Percentiles rank a stretch among this genome's conserved stretches.
Conservation (phyloP, 495 filamentous ascomycete genomes). For the Lineolata rhizophorae region DNA sequence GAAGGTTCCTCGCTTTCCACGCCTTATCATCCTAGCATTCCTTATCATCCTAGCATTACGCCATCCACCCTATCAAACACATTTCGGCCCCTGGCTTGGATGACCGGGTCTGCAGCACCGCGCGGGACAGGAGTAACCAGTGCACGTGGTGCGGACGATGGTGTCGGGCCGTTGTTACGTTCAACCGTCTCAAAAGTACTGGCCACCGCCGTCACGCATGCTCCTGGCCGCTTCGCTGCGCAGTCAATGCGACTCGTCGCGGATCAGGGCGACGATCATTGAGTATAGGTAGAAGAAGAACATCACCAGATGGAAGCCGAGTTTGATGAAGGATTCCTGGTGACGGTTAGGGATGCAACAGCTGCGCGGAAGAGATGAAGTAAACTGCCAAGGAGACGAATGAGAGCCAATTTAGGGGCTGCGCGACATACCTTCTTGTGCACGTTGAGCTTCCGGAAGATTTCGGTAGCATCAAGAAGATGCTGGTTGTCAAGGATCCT, state of each 20-base stretch:
- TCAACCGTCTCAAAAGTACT: no score
- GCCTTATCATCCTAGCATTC: no score
- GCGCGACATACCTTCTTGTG: conserved; percentile 76
- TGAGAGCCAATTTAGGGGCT: neutral
- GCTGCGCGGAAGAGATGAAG: neutral
- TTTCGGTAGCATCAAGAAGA: conserved; percentile 92
- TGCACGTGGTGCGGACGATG: no score
- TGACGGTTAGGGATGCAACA: neutral
- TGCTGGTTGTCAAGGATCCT: conserved; percentile 96
- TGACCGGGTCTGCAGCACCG: no score
- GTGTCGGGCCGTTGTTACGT: no score
- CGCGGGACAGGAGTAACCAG: no score
- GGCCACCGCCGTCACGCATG: no score
- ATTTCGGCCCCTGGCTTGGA: no score
- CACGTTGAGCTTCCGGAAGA: conserved; percentile 95
- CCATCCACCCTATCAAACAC: no score
- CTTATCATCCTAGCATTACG: no score
- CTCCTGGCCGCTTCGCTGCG: conserved; percentile 19
- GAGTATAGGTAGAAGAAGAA: conserved; percentile 99
- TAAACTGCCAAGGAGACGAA: neutral
- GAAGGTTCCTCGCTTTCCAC: no score
- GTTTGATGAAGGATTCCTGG: conserved; percentile 97
- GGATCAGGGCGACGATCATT: conserved; percentile 97
- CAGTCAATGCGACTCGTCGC: conserved; percentile 70
- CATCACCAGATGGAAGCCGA: conserved; percentile 96